These are phyloP conservation scores for Malus hybrid DNA, from an alignment of 331 rosid species.

Conservation along the genomic window DNA sequence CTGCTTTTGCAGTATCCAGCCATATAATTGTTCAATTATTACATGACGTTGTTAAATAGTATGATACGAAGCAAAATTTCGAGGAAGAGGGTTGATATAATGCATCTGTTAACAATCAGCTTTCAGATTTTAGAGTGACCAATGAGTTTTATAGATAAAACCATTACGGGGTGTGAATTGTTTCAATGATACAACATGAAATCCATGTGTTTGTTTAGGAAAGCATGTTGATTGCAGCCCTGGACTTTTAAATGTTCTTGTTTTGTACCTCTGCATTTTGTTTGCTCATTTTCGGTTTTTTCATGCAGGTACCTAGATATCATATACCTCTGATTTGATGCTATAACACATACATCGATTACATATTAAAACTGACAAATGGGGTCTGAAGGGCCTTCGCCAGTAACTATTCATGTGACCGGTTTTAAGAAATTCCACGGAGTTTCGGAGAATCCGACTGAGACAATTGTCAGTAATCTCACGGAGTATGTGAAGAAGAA, in stretches of 20 bases:
- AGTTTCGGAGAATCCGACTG: conserved; percentile 92
- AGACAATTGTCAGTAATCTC: conserved; percentile 58
- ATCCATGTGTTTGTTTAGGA: not conserved
- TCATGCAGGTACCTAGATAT: conserved; percentile 42
- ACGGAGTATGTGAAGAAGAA: conserved; percentile 55
- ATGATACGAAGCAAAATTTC: not conserved
- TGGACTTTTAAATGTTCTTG: not conserved
- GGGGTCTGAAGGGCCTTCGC: conserved; percentile 94
- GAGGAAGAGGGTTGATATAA: not conserved
- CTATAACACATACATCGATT: conserved; percentile 15
- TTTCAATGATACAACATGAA: not conserved
- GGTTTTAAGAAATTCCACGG: conserved; percentile 97
- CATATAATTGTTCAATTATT: not conserved
- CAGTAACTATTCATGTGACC: conserved; percentile 68
- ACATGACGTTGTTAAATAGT: not conserved
- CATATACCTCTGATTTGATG: conserved; percentile 19
- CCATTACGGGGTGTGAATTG: not conserved
- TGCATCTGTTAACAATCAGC: not conserved
- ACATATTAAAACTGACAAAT: conserved; percentile 34
- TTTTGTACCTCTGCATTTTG: not conserved
- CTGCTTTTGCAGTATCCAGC: not conserved
- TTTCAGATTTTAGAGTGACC: not conserved
- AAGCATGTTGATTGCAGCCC: not conserved
- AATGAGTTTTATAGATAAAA: not conserved
- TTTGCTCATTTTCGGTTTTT: conserved; percentile 11